Base-by-base conservation (phyloP, 192 early-diverging fungal genomes). In the Entophlyctis luteolus region DNA sequence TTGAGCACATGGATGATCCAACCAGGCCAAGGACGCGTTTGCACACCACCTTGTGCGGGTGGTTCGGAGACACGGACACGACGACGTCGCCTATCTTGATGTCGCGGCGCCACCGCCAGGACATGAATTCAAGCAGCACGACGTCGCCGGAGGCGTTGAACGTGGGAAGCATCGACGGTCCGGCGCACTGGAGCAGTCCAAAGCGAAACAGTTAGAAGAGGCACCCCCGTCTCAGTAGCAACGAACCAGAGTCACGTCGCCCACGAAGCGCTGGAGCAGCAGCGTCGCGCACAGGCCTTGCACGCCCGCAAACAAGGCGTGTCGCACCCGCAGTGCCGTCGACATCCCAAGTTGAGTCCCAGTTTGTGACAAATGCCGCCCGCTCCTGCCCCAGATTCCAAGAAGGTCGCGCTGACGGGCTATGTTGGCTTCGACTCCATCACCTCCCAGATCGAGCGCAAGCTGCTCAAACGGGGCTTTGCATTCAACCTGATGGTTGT, bases 351-450 rank as follows among this genome's bases (percentile, higher is more conserved):
- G n/a, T 12, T n/a, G 10, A 56, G 35, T 31, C n/a, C 22, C 5
- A 56, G 4, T 0, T 0, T 32, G 35, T 56, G 14, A 0, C 10
- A 52, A 52, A 52, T n/a, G 0, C 57, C 57, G 20, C 14, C 16
- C 35, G 14, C 12, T 33, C 12, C 16, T 16, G 28, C 55, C 28
- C 5, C 18, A 34, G 0, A 35, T 16, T 6, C 14, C 25, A 10
- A 25, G 12, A 18, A 59, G 57, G 37, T 59, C 25, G 38, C 80
- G 34, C 80, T 91, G 52, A 90, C 93, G 75, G 84, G 87, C 71
- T 97, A 98, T 79, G 96, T 99, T 72, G 96, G 96, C 49, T 99
- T 98, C 77, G 95, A 97, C 80, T 90, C 89, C 65, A 92, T 99
- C 81, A 93, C 93, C 58, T 81, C 84, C 67, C 96, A 99, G 87